These are phyloP conservation scores for Penicillium simplicissimum DNA, from an alignment of 495 filamentous ascomycete species.

Conservation along the genomic window DNA sequence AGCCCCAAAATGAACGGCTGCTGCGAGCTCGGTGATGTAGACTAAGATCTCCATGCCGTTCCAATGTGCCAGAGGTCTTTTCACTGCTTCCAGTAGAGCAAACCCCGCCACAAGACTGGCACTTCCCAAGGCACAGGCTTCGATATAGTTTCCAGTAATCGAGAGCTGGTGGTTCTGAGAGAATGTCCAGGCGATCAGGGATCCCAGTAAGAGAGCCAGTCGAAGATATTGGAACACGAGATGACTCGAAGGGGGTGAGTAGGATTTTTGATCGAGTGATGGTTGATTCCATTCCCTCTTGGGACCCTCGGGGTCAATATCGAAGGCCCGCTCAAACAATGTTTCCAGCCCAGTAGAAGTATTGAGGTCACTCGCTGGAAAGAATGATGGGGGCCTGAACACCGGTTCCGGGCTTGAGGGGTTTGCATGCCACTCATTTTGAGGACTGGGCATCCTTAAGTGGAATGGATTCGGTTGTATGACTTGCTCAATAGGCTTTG, in stretches of 20 bases:
- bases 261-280: slow-evolving; percentile 7
- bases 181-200: slow-evolving; percentile 37
- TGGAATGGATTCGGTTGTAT: slow-evolving; percentile 44
- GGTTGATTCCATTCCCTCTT: slow-evolving; percentile 18
- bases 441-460: slow-evolving; percentile 25
- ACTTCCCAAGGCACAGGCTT: slow-evolving; percentile 41
- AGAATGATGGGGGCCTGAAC: slow-evolving; percentile 55
- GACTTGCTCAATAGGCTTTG: slow-evolving; percentile 36
- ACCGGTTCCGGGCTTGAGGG: slow-evolving; percentile 27
- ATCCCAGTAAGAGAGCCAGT: slow-evolving; percentile 33
- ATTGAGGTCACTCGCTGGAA: slow-evolving; percentile 43
- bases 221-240: slow-evolving; percentile 36
- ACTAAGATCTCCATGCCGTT: slow-evolving; percentile 48
- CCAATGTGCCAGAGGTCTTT: slow-evolving; percentile 40
- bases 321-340: slow-evolving; percentile 48
- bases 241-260: slow-evolving; percentile 14
- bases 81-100: slow-evolving; percentile 40
- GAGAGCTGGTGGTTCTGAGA: slow-evolving; percentile 36
- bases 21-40: slow-evolving; percentile 42
- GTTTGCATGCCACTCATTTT: slow-evolving; percentile 25
- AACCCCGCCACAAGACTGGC: slow-evolving; percentile 46
- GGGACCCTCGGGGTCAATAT: slow-evolving; percentile 38
- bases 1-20: slow-evolving; percentile 42
- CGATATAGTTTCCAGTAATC: slow-evolving; percentile 43
- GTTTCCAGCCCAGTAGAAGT: slow-evolving; percentile 50